A percentile compares a stretch with the other conserved stretches of the same genome.
phyloP scores from a whole-genome alignment of 805 yeast genomes.

The Wickerhamia fluorescens region DNA sequence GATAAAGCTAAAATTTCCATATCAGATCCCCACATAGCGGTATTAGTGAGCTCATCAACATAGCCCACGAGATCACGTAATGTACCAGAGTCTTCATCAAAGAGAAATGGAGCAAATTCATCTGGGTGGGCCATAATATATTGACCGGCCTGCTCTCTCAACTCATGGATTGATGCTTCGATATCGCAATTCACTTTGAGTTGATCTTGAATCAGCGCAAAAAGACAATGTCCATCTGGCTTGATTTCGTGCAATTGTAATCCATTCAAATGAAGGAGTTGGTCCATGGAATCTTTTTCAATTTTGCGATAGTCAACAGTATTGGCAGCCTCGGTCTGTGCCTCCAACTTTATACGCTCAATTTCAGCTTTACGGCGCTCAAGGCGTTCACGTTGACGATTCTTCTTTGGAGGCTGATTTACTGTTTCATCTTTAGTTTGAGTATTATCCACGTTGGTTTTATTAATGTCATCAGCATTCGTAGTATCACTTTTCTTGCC shows the following conservation, averaged over 20 bases:
- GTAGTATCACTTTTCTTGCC: not conserved
- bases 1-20: slow-evolving; percentile 82
- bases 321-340: slow-evolving; percentile 58
- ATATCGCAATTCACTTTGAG: slow-evolving; percentile 43
- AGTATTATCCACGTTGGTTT: not conserved
- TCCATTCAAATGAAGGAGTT: slow-evolving; percentile 41
- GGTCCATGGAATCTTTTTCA: slow-evolving; percentile 61
- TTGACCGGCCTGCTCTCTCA: slow-evolving; percentile 59
- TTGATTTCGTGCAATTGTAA: slow-evolving; percentile 60
- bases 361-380: slow-evolving; percentile 71
- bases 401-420: slow-evolving; percentile 39
- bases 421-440: slow-evolving; percentile 1
- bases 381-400: slow-evolving; percentile 77
- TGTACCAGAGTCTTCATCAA: slow-evolving; percentile 68
- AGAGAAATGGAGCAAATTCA: slow-evolving; percentile 72
- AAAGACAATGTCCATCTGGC: slow-evolving; percentile 94
- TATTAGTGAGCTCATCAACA: slow-evolving; percentile 57
- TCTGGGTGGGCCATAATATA: slow-evolving; percentile 60
- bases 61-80: slow-evolving; percentile 63
- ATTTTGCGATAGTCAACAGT: slow-evolving; percentile 63
- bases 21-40: slow-evolving; percentile 96
- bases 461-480: slow-evolving; percentile 19
- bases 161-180: slow-evolving; percentile 36
- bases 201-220: slow-evolving; percentile 81
- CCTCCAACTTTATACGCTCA: slow-evolving; percentile 56